Conservation (phyloP, 257 asterid genomes). For the Rauvolfia tetraphylla region DNA sequence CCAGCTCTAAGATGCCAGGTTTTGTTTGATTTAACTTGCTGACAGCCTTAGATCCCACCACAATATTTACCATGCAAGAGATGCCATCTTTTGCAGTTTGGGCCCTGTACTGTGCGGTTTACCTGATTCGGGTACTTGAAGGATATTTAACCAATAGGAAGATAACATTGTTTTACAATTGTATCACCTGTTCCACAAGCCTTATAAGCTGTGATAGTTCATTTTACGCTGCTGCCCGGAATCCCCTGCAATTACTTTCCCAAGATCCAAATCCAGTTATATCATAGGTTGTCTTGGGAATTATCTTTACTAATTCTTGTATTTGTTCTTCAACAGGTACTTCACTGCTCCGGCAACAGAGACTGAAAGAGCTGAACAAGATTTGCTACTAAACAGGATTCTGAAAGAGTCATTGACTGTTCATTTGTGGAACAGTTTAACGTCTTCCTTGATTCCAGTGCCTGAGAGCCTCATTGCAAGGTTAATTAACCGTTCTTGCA, state of each 20-base stretch:
- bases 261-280: not conserved
- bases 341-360: constrained; percentile 61
- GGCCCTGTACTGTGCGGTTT: not conserved
- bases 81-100: not conserved
- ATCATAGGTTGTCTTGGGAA: not conserved
- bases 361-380: constrained; percentile 49
- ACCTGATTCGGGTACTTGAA: not conserved
- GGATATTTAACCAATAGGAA: not conserved
- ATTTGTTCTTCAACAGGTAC: constrained; percentile 45
- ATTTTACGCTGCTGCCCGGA: not conserved
- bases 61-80: not conserved
- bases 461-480: constrained; percentile 57
- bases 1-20: not conserved
- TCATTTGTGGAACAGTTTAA: constrained; percentile 82
- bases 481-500: constrained; percentile 60
- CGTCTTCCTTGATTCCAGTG: constrained; percentile 78
- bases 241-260: not conserved
- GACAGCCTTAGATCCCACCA: not conserved
- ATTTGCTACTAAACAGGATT: constrained; percentile 41
- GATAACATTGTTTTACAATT: not conserved
- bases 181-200: not conserved
- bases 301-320: not conserved
- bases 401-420: constrained; percentile 44
- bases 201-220: not conserved
- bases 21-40: not conserved